These are phyloP conservation scores for Pelargonium australe DNA, from an alignment of 441 rosid species.

Conservation along the genomic window DNA sequence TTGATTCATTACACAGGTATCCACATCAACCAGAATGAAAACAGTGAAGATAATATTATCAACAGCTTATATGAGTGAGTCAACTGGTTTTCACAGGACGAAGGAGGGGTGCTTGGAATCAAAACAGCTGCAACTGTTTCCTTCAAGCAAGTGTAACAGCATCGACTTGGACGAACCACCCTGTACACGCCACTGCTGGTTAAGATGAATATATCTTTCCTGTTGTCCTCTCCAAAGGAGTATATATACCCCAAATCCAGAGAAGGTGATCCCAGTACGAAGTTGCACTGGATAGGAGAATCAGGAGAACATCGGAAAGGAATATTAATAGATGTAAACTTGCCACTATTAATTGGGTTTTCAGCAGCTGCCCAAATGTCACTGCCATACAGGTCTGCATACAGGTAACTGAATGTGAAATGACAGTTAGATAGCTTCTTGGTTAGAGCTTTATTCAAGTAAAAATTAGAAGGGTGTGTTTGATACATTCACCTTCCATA, in stretches of 20 bases:
- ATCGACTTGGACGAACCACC: slow-evolving; percentile 19
- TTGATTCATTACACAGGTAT: not conserved
- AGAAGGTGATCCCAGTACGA: not conserved
- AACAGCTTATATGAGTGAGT: not conserved
- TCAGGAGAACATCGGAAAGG: slow-evolving; percentile 17
- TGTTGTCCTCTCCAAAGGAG: slow-evolving; percentile 25
- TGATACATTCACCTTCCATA: slow-evolving; percentile 20
- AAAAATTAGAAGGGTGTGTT: not conserved
- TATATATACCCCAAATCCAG: slow-evolving; percentile 16
- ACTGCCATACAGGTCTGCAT: slow-evolving; percentile 22
- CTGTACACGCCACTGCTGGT: slow-evolving; percentile 19
- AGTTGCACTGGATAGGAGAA: slow-evolving; percentile 21
- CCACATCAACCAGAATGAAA: not conserved
- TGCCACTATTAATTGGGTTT: slow-evolving; percentile 17
- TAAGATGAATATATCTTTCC: slow-evolving; percentile 22
- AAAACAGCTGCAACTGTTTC: slow-evolving; percentile 6
- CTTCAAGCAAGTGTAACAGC: slow-evolving; percentile 17
- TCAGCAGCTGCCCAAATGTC: slow-evolving; percentile 22
- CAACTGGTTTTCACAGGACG: slow-evolving; percentile 5
- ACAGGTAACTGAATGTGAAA: slow-evolving; percentile 15
- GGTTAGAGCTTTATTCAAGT: not conserved
- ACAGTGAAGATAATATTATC: not conserved
- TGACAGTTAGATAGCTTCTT: not conserved
- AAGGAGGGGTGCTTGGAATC: slow-evolving; percentile 2
- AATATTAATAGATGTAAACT: slow-evolving; percentile 15